phyloP scores from a whole-genome alignment of 345 rosid species.

The Pugionium cornutum region DNA sequence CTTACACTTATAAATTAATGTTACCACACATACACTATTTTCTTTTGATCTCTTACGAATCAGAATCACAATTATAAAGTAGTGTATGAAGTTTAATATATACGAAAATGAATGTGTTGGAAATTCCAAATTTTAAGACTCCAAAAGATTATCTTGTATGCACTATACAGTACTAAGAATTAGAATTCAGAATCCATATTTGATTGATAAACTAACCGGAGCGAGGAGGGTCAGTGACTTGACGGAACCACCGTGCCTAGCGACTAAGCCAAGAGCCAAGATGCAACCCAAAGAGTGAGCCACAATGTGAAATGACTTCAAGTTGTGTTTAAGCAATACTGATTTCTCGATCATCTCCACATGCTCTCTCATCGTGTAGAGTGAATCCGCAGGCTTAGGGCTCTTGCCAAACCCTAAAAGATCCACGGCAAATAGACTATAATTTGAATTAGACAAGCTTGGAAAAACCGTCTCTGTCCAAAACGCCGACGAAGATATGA shows the following conservation, averaged over 20 bases:
- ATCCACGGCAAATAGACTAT: slow-evolving; percentile 78
- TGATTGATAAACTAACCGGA: slow-evolving; percentile 54
- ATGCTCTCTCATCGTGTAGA: slow-evolving; percentile 81
- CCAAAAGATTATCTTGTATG: no score
- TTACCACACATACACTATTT: not conserved
- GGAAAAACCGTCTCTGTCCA: slow-evolving; percentile 94
- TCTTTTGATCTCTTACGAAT: not conserved
- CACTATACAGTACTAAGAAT: not conserved
- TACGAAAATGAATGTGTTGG: not conserved
- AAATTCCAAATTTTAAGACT: not conserved
- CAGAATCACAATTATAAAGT: not conserved
- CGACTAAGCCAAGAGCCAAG: slow-evolving; percentile 82
- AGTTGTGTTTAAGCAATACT: slow-evolving; percentile 53
- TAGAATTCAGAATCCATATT: not conserved
- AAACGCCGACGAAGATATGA: slow-evolving; percentile 86
- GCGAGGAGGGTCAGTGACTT: slow-evolving; percentile 84
- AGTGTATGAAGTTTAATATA: not conserved
- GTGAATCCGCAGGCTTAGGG: slow-evolving; percentile 86
- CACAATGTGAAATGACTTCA: slow-evolving; percentile 86
- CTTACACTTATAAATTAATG: no score
- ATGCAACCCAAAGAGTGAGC: slow-evolving; percentile 99
- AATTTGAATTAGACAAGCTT: slow-evolving; percentile 56
- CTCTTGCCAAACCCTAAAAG: slow-evolving; percentile 89
- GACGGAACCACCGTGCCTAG: slow-evolving; percentile 58
- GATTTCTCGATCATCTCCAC: slow-evolving; percentile 83